These are phyloP conservation scores for Oemleria cerasiformis DNA, from an alignment of 306 rosid species.

Conservation along the genomic window DNA sequence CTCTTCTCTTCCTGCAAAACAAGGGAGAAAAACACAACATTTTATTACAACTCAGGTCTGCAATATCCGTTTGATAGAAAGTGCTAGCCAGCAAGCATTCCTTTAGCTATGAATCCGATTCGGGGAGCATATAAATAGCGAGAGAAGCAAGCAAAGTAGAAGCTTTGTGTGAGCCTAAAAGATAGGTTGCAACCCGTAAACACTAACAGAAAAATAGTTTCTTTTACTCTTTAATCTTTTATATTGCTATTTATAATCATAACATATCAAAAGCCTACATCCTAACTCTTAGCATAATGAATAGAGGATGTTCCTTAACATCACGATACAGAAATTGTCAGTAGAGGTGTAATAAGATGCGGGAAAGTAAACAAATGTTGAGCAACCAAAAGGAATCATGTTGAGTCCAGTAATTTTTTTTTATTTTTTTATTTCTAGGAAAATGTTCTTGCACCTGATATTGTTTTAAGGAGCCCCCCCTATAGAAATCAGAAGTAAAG, in stretches of 20 bases:
- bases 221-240: not conserved
- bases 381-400: not conserved
- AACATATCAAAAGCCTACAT: not conserved
- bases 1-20: conserved; percentile 81
- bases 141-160: not conserved
- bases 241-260: not conserved
- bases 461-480: not conserved
- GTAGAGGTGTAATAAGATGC: not conserved
- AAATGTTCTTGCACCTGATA: not conserved
- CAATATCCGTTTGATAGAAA: not conserved
- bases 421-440: not conserved
- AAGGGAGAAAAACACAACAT: conserved; percentile 18
- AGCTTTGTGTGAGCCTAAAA: no score
- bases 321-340: not conserved
- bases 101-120: not conserved
- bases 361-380: not conserved
- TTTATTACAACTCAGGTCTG: not conserved
- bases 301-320: not conserved
- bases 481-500: not conserved
- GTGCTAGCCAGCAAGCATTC: not conserved
- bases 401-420: not conserved
- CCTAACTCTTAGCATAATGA: not conserved
- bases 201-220: not conserved
- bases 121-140: not conserved
- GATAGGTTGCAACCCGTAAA: not conserved